phyloP scores from a whole-genome alignment of 495 filamentous ascomycete genomes.

The Daldinia caldariorum region DNA sequence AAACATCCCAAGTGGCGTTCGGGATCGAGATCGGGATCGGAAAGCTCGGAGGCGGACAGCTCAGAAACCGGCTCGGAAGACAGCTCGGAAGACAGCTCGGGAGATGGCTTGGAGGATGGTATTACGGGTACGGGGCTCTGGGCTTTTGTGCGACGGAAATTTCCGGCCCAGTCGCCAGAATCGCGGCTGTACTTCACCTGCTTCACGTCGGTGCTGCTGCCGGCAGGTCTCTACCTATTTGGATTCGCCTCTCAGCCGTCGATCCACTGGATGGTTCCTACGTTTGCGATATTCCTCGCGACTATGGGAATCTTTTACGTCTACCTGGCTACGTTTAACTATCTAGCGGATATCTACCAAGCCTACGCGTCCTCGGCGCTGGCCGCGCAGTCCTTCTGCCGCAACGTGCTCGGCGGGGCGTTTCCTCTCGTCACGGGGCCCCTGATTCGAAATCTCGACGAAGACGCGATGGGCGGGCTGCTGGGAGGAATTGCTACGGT shows the following conservation, averaged over 20 bases:
- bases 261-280: slow-evolving; percentile 81
- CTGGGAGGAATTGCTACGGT: slow-evolving; percentile 77
- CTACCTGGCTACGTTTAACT: slow-evolving; percentile 93
- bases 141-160: slow-evolving; percentile 51
- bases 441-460: slow-evolving; percentile 78
- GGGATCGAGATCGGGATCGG: slow-evolving; percentile 45
- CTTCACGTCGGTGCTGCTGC: slow-evolving; percentile 69
- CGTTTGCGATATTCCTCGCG: slow-evolving; percentile 73
- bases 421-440: slow-evolving; percentile 80
- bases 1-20: slow-evolving; percentile 54
- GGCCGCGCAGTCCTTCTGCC: slow-evolving; percentile 84
- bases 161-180: slow-evolving; percentile 71
- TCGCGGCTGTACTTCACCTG: slow-evolving; percentile 85
- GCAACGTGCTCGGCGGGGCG: slow-evolving; percentile 84
- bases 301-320: slow-evolving; percentile 91
- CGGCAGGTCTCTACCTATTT: slow-evolving; percentile 76
- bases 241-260: slow-evolving; percentile 76
- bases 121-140: slow-evolving; percentile 40
- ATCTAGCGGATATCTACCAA: slow-evolving; percentile 91
- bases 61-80: slow-evolving; percentile 13
- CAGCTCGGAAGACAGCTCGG: slow-evolving; percentile 23
- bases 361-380: slow-evolving; percentile 85
- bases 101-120: slow-evolving; percentile 11
- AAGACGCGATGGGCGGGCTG: slow-evolving; percentile 75
- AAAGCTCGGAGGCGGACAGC: slow-evolving; percentile 51